Percentiles rank a stretch among this genome's conserved stretches.
Conservation (phyloP, 306 rosid species). For the Quercus engelmannii region DNA sequence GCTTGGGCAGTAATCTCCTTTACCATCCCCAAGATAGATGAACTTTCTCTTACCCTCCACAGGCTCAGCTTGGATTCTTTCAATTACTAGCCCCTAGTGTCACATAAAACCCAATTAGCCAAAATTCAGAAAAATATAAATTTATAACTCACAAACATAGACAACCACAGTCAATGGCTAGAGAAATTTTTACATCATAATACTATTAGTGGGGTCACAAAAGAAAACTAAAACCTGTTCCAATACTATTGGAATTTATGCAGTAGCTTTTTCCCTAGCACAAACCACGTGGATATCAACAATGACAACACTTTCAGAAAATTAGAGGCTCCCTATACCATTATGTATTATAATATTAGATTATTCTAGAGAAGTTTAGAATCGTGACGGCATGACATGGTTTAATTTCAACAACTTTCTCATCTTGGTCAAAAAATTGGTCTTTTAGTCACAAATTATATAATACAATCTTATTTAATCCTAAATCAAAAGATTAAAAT, state of each 20-base stretch:
- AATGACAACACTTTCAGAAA: too few relatives aligned
- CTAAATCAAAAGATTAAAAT: too few relatives aligned
- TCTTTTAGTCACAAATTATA: neutral
- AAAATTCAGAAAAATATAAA: neutral
- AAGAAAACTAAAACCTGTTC: neutral
- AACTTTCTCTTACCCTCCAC: constrained; percentile 33
- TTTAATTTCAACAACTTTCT: neutral
- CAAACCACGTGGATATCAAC: neutral
- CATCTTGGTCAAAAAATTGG: neutral
- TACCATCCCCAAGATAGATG: constrained; percentile 64
- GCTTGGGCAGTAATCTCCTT: constrained; percentile 63
- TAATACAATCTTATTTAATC: neutral
- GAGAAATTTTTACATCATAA: too few relatives aligned
- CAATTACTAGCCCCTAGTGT: constrained; percentile 43
- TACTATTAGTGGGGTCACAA: too few relatives aligned
- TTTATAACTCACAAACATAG: too few relatives aligned
- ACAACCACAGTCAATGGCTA: too few relatives aligned
- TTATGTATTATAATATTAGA: too few relatives aligned
- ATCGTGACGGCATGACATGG: too few relatives aligned
- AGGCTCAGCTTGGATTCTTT: constrained; percentile 36
- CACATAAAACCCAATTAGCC: neutral
- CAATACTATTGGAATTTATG: constrained; percentile 3
- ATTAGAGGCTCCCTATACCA: too few relatives aligned
- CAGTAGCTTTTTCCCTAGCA: neutral
- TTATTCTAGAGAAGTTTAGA: neutral